phyloP scores from a whole-genome alignment of 2,329 filamentous ascomycete genomes.

The Ophiostoma novo-ulmi region DNA sequence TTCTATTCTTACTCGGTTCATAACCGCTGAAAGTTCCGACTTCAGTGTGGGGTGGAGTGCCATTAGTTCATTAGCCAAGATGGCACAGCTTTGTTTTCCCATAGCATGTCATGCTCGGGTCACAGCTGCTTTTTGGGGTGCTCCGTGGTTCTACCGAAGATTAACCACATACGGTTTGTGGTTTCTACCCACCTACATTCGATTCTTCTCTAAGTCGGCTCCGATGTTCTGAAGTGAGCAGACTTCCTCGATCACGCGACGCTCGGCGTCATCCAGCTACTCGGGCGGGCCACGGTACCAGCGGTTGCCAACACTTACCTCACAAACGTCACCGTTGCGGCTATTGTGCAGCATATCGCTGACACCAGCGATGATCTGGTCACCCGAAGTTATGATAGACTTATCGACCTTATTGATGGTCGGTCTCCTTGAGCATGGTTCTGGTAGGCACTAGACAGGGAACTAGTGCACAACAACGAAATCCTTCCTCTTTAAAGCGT shows the following conservation, averaged over 20 bases:
- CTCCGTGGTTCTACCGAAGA: background rate
- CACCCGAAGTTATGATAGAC: background rate
- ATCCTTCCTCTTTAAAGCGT: background rate
- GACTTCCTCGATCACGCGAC: background rate
- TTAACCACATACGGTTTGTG: background rate
- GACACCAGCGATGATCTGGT: background rate
- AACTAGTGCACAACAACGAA: background rate
- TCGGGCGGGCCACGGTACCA: background rate
- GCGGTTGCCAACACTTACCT: background rate
- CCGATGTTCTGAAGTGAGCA: background rate
- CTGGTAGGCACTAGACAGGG: background rate
- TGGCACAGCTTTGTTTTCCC: background rate
- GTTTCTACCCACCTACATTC: background rate
- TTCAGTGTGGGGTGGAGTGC: background rate
- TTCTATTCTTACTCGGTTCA: background rate
- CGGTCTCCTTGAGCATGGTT: background rate
- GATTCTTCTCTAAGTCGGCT: background rate
- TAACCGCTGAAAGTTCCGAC: background rate
- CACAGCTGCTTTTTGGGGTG: background rate
- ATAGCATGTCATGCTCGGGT: background rate
- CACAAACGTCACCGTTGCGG: background rate
- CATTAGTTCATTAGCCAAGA: background rate
- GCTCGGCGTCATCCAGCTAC: background rate
- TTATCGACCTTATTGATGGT: background rate
- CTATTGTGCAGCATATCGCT: background rate